Base-by-base conservation (phyloP, 352 stramenopile genomes). In the Thalassiosira livingstoniorum region DNA sequence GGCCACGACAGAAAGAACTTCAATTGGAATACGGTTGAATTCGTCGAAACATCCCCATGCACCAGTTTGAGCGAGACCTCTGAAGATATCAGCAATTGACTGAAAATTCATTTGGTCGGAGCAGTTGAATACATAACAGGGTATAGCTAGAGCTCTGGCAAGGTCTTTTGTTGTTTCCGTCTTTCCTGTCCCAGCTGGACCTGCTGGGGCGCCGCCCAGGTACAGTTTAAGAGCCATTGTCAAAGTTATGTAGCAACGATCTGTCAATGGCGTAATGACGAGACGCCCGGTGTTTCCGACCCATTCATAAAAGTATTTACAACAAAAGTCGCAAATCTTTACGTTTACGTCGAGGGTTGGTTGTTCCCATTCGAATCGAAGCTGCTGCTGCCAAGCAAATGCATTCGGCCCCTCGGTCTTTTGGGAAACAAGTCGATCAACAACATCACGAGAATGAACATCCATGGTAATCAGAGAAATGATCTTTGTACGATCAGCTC, bases 391-490 rank as follows among this genome's bases (percentile, higher is more conserved):
- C 96, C 97, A 98, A 32, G 96, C 89, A 82, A 99, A 98, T 51
- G 97, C 94, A 35, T 96, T 83, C 0, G 95, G 94, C 67, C 94
- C 97, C 51, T 95, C 96, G 0, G 90, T 96, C 82, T 98, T 98
- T 78, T 98, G 97, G 2, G 90, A 87, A 42, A 98, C 96, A 21
- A 98, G 89, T 18, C 92, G 95, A 71, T 98, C 93, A 5, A 98
- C 93, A 13, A 98, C 96, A 75, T 99, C 97, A n/a, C 97, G 94
- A 35, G 95, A 96, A 73, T 99, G 97, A 0, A 98, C 97, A 68
- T 99, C 97, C 54, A 98, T 96, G n/a, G 96, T 98, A 78, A 99
- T 98, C 25, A 99, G 87, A n/a, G 96, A 98, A 80, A 98, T 98
- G 45, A 98, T 97, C 82, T 98, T 98, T 37, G 95, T 95, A 0